Evolutionary conservation across 495 filamentous ascomycete species (phyloP), one percentile per base, ranked within the genome.

Genomic region (Aspergillus avenaceus): DNA sequence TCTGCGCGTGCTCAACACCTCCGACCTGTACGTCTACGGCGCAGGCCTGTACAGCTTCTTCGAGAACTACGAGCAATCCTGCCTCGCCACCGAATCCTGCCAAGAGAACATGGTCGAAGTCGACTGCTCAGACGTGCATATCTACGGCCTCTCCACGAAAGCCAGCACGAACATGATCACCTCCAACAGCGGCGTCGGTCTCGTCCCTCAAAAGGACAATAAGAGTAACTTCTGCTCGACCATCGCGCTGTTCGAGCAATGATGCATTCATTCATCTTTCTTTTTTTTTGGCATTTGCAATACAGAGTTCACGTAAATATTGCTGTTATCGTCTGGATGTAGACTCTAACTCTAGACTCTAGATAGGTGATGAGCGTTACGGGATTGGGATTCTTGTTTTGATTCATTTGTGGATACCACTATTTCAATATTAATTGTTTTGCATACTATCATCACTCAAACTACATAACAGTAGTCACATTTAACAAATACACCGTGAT

Each of bases 61-160:
- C 62, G 83, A 79, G 85, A 93, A 92, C 73, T 91, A 91, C 67
- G 76, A 66, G 19, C 90, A 96, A 65, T 75, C 72, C 9, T 97
- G 93, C 58, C 77, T 97, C 41, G 67, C 71, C 46, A 75, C 77
- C 9, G 76, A 93, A 64, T 81, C 78, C 41, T 97, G 93, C 73
- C 92, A 97, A 73, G 73, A 82, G 48, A 86, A 90, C 64, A 93
- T 96, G 71, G 81, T 93, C n/a, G 81, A 81, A 58, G 77, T 98
- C 19, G 88, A 95, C 67, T 80, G 74, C 61, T 82, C 82, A 16
- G 76, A 78, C 22, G 76, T 97, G 26, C 78, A 84, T 52, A 63
- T 96, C 26, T 92, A 84, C 60, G 91, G 84, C 14, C 62, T 97
- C 26, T 91, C 81, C 74, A 97, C 93, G 21, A 92, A 95, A 71